Conservation (phyloP, 257 asterid species). For the Handroanthus guayacan region DNA sequence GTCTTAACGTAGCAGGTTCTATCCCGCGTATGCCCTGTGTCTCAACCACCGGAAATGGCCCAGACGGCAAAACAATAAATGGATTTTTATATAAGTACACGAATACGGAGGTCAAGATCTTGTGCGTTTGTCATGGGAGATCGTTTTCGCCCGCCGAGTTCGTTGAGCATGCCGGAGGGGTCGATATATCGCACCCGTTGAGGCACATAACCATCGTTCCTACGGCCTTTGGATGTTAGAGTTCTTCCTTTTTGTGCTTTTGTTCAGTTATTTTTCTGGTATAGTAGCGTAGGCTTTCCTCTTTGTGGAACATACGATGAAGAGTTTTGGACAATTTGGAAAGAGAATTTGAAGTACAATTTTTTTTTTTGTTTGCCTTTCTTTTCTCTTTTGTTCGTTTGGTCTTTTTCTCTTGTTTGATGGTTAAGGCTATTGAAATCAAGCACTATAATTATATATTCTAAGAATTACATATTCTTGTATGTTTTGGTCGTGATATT, state of each 20-base stretch:
- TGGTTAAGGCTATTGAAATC: too few relatives aligned
- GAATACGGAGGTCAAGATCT: slow-evolving; percentile 55
- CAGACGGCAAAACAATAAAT: slow-evolving; percentile 64
- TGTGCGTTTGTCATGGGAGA: slow-evolving; percentile 73
- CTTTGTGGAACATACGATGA: not conserved
- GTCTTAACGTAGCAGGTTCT: not conserved
- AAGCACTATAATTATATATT: too few relatives aligned
- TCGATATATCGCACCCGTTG: slow-evolving; percentile 55
- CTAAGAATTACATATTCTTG: too few relatives aligned
- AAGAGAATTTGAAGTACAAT: not conserved
- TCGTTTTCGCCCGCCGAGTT: slow-evolving; percentile 71
- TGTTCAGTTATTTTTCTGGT: not conserved
- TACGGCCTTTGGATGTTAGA: slow-evolving; percentile 11
- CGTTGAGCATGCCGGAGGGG: slow-evolving; percentile 82
- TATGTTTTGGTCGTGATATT: too few relatives aligned
- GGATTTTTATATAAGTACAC: slow-evolving; percentile 66
- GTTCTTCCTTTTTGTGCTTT: not conserved
- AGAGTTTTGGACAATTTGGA: not conserved
- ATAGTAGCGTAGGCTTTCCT: not conserved
- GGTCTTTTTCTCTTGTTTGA: not conserved
- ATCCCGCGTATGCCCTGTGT: slow-evolving; percentile 60
- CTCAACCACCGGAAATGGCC: slow-evolving; percentile 72
- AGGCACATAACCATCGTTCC: slow-evolving; percentile 66
- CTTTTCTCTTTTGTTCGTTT: not conserved
- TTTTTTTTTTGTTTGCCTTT: not conserved